Base-by-base conservation (phyloP, 768 basidiomycete genomes). In the Leccinum longicurvipes region DNA sequence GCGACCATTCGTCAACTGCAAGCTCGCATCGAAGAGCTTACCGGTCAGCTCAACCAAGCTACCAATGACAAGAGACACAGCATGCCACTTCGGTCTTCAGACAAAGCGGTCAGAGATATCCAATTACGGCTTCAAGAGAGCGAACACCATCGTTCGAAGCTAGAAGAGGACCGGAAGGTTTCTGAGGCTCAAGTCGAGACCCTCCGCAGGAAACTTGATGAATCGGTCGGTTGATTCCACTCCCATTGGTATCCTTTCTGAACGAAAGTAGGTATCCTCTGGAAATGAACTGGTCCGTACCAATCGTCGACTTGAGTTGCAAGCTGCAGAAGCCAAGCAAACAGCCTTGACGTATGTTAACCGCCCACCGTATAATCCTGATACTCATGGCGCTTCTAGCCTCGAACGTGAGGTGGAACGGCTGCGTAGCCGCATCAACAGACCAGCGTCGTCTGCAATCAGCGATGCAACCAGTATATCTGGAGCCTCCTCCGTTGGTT, bases 231-330 rank as follows among this genome's bases (percentile, higher is more conserved):
- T 76, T 19, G 29, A 28, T 23, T 53, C 54, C 6, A 12, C 27
- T 58, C 53, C 19, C 19, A 6, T 32, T 14, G 17, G 23, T 44
- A 25, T 47, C 46, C 8, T 32, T 15, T 15, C 60, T 64, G 32
- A 57, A 48, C 23, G 47, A 53, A 50, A 59, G 17, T 57, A 90
- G 89, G 87, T 88, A 84, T 85, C 83, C 19, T 77, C 79, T 42
- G 87, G 86, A 71, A 83, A 75, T 58, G 76, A 79, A n/a, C 74
- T 91, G 3, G 83, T 86, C 61, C 77, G 86, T 11, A 82, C 80
- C 23, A 90, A 90, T 69, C 83, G 89, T 29, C 79, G 87, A 42
- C 86, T 86, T 34, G 90, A 91, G 63, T 79, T 87, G 36, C 89
- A 92, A 61, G 86, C 85, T 28, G 81, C 74, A 6, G 89, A 92